phyloP scores from a whole-genome alignment of 257 asterid genomes.

The Mentha longifolia region DNA sequence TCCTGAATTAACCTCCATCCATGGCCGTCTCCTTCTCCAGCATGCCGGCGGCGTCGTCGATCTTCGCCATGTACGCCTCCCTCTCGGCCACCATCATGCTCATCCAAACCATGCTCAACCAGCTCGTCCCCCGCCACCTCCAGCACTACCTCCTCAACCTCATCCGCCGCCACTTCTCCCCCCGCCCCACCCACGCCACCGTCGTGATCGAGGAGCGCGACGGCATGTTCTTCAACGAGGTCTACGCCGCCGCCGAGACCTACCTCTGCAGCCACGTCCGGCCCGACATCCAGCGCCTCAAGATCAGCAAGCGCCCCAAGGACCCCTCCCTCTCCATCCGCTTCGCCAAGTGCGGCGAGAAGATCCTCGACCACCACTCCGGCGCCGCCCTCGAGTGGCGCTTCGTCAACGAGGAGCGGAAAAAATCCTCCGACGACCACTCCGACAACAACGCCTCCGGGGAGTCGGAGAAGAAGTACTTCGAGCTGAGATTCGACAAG shows the following conservation, averaged over 20 bases:
- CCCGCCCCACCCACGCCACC: constrained; percentile 30
- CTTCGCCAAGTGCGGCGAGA: constrained; percentile 58
- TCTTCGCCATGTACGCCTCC: constrained; percentile 69
- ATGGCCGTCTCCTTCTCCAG: constrained; percentile 44
- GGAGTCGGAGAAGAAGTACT: constrained; percentile 47
- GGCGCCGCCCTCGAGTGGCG: constrained; percentile 58
- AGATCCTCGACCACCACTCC: constrained; percentile 44
- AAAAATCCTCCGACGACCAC: constrained; percentile 35
- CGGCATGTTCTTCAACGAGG: constrained; percentile 59
- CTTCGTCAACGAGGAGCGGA: constrained; percentile 44
- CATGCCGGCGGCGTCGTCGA: constrained; percentile 59
- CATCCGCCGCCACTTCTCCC: constrained; percentile 42
- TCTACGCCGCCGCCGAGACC: constrained; percentile 58
- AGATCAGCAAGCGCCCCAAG: constrained; percentile 53
- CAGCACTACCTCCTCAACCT: constrained; percentile 41
- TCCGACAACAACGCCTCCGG: neutral
- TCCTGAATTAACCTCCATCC: neutral
- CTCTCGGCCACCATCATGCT: constrained; percentile 56
- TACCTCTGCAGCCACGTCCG: constrained; percentile 56
- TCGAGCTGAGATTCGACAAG: constrained; percentile 59
- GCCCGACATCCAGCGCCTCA: constrained; percentile 52
- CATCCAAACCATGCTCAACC: constrained; percentile 59
- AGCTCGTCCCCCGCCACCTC: constrained; percentile 55
- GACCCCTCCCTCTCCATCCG: constrained; percentile 44
- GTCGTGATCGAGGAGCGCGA: constrained; percentile 63